These are phyloP conservation scores for Beauveria sp. DNA, from an alignment of 2,329 filamentous ascomycete species.

Conservation along the genomic window DNA sequence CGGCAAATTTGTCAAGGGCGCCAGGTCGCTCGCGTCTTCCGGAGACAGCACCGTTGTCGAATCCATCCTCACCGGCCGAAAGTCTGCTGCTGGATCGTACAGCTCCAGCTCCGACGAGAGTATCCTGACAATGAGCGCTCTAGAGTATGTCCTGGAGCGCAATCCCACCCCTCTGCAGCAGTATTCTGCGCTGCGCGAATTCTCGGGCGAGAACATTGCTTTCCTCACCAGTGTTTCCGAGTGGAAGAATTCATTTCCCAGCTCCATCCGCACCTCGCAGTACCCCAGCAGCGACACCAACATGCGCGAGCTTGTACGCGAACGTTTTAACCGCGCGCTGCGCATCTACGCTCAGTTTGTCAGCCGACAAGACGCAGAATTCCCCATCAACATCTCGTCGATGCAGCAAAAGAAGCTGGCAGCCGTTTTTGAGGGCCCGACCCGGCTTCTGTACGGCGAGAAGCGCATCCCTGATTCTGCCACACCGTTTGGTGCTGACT, in stretches of 20 bases:
- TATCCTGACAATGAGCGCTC: constrained; percentile 50
- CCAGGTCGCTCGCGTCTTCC: constrained; percentile 15
- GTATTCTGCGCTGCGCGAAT: constrained; percentile 58
- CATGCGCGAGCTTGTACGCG: constrained; percentile 26
- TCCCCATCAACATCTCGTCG: constrained; percentile 57
- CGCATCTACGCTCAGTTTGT: constrained; percentile 56
- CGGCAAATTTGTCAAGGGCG: constrained; percentile 16
- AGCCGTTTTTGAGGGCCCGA: constrained; percentile 45
- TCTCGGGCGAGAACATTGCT: constrained; percentile 64
- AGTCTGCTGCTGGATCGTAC: constrained; percentile 25
- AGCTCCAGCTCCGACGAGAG: constrained; percentile 25
- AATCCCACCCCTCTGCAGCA: constrained; percentile 54
- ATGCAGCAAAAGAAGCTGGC: constrained; percentile 43
- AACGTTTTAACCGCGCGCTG: constrained; percentile 50
- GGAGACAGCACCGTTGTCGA: constrained; percentile 18
- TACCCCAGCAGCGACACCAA: constrained; percentile 9
- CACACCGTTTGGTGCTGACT: constrained; percentile 28
- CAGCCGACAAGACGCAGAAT: constrained; percentile 50
- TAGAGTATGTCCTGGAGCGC: constrained; percentile 52
- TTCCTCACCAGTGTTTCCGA: constrained; percentile 52
- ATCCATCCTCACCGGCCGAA: constrained; percentile 21
- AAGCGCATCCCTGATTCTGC: constrained; percentile 26
- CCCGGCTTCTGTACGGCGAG: constrained; percentile 34
- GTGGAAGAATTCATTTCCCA: constrained; percentile 40
- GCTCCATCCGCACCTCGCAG: constrained; percentile 11